phyloP scores from a whole-genome alignment of 116 monocot genomes.

The Dioscorea cayenensis region DNA sequence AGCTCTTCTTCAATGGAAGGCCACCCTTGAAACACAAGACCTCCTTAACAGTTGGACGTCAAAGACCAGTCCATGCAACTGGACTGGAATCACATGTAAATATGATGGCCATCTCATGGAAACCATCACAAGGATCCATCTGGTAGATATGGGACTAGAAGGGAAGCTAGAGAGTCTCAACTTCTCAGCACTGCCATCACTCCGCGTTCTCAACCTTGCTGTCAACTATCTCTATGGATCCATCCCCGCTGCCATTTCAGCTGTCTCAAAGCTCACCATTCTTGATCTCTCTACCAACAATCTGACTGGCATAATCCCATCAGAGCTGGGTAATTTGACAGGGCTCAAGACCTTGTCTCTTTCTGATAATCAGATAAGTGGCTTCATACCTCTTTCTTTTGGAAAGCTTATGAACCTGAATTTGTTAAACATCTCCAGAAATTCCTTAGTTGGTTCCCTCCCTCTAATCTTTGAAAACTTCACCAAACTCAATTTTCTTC shows the following conservation, averaged over 20 bases:
- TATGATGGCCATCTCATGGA: neutral
- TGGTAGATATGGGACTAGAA: neutral
- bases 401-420: too few relatives aligned
- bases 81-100: neutral
- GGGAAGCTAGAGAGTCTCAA: slow-evolving; percentile 4
- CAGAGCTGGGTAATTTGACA: neutral
- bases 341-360: neutral
- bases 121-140: neutral
- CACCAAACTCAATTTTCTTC: too few relatives aligned
- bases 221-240: slow-evolving; percentile 1
- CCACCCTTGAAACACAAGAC: neutral
- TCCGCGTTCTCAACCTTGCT: neutral
- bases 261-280: neutral
- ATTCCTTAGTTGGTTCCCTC: too few relatives aligned
- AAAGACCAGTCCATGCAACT: neutral
- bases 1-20: slow-evolving; percentile 10
- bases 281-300: slow-evolving; percentile 3
- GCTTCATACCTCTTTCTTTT: too few relatives aligned
- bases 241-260: neutral
- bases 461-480: too few relatives aligned
- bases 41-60: neutral
- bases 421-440: too few relatives aligned
- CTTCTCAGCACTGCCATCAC: slow-evolving; percentile 6
- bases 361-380: too few relatives aligned
- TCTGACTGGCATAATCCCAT: neutral